Conservation (phyloP, 2,329 filamentous ascomycete species). For the Graphilbum fragrans region DNA sequence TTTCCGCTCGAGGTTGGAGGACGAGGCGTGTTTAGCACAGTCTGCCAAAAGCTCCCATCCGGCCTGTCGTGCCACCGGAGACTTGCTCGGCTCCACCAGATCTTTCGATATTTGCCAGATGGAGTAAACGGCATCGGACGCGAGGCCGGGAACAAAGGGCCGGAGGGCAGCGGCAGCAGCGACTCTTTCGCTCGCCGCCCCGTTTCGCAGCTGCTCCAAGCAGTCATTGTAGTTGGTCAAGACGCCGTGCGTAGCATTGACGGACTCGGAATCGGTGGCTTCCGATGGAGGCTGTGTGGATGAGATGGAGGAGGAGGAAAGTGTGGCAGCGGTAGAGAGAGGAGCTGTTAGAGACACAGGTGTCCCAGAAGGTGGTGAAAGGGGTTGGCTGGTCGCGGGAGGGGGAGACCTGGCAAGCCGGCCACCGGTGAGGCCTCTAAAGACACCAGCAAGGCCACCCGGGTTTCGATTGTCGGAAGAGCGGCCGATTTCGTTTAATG, state of each 20-base stretch:
- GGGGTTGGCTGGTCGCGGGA: not conserved
- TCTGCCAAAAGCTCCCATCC: conserved; percentile 55
- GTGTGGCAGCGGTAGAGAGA: not conserved
- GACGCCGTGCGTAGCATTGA: conserved; percentile 25
- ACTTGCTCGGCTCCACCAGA: conserved; percentile 45
- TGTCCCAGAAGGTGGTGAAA: no score
- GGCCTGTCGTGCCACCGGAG: conserved; percentile 39
- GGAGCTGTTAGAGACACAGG: conserved; percentile 1
- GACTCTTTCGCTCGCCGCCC: conserved; percentile 38
- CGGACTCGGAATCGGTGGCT: conserved; percentile 29
- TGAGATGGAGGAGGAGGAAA: conserved; percentile 17
- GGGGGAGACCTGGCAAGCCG: conserved; percentile 36
- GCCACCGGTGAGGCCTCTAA: conserved; percentile 47
- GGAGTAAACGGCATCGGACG: conserved; percentile 44
- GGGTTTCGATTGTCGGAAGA: conserved; percentile 42
- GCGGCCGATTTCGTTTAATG: conserved; percentile 42
- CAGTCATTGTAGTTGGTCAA: conserved; percentile 40
- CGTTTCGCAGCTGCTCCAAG: conserved; percentile 42
- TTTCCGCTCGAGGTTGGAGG: conserved; percentile 54
- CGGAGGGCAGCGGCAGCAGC: conserved; percentile 46
- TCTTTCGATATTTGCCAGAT: conserved; percentile 58
- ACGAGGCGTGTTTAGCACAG: conserved; percentile 49
- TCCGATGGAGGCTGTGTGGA: conserved; percentile 13
- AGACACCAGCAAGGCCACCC: conserved; percentile 49
- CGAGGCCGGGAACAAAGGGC: conserved; percentile 43